Percentiles rank a stretch among this genome's conserved stretches.
phyloP scores from a whole-genome alignment of 163 green algal species.

The Coccomyxa subellipsoidea region DNA sequence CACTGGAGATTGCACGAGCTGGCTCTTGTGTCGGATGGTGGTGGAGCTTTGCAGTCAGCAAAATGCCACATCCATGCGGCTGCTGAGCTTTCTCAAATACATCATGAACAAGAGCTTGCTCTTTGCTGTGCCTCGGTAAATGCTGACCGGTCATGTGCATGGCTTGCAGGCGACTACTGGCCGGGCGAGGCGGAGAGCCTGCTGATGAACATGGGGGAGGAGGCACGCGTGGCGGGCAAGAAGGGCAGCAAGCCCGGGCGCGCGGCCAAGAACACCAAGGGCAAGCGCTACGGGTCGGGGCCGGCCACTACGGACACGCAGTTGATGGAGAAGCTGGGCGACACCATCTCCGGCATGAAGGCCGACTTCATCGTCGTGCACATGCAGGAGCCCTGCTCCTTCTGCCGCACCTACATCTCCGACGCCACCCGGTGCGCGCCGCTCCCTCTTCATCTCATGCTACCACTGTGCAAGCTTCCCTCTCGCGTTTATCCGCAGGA shows the following conservation, averaged over 20 bases:
- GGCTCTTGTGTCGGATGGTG: too few relatives aligned
- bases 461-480: neutral
- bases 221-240: conserved; percentile 39
- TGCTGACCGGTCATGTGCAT: too few relatives aligned
- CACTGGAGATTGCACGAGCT: too few relatives aligned
- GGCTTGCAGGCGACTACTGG: conserved; percentile 94
- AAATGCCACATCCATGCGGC: too few relatives aligned
- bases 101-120: too few relatives aligned
- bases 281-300: conserved; percentile 65
- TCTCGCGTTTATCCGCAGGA: too few relatives aligned
- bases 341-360: conserved; percentile 79
- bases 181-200: conserved; percentile 84
- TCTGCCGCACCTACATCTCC: conserved; percentile 75
- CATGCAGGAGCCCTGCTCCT: conserved; percentile 85
- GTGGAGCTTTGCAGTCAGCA: too few relatives aligned
- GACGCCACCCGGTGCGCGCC: conserved; percentile 30
- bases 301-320: conserved; percentile 59
- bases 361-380: conserved; percentile 99
- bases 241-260: conserved; percentile 29
- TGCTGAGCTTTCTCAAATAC: too few relatives aligned
- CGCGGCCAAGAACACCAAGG: conserved; percentile 25
- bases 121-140: too few relatives aligned
- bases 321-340: conserved; percentile 71
- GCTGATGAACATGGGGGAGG: conserved; percentile 56
- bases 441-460: neutral